These are phyloP conservation scores for Teratosphaeria nubilosa DNA, from an alignment of 2,329 filamentous ascomycete species.

Conservation along the genomic window DNA sequence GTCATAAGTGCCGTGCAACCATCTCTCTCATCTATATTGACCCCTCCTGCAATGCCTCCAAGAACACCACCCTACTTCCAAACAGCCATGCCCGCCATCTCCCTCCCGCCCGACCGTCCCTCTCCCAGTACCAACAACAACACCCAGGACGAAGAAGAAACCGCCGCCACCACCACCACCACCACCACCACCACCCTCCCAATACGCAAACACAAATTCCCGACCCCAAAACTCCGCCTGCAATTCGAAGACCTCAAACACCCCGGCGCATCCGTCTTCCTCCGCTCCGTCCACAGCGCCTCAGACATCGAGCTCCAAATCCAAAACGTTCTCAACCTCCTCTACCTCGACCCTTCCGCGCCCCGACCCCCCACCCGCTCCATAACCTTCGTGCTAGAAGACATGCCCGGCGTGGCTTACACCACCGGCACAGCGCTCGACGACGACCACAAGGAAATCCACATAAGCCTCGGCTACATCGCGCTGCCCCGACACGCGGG, in stretches of 20 bases:
- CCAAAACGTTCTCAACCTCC: slow-evolving; percentile 55
- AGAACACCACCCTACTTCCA: slow-evolving; percentile 27
- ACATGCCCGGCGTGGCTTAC: slow-evolving; percentile 80
- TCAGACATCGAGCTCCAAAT: slow-evolving; percentile 54
- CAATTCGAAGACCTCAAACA: slow-evolving; percentile 41
- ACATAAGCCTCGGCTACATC: slow-evolving; percentile 66
- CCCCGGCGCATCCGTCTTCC: slow-evolving; percentile 56
- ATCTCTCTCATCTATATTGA: not conserved
- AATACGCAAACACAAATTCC: slow-evolving; percentile 23
- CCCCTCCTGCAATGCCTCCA: not conserved
- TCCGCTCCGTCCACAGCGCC: slow-evolving; percentile 53
- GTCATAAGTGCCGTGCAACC: not conserved
- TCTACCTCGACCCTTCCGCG: slow-evolving; percentile 47
- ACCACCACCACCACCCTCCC: slow-evolving; percentile 6
- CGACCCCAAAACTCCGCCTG: slow-evolving; percentile 37
- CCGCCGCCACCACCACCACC: slow-evolving; percentile 5
- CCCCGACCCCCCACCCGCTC: slow-evolving; percentile 60
- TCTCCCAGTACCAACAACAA: not conserved
- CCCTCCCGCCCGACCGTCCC: slow-evolving; percentile 5
- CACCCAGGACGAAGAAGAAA: slow-evolving; percentile 5
- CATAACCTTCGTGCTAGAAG: slow-evolving; percentile 69
- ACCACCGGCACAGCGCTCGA: slow-evolving; percentile 74
- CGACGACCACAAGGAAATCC: slow-evolving; percentile 82
- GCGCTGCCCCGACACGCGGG: slow-evolving; percentile 36
- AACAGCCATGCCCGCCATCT: slow-evolving; percentile 18